These are phyloP conservation scores for Alternaria conjuncta DNA, from an alignment of 2,329 filamentous ascomycete species.

Conservation along the genomic window DNA sequence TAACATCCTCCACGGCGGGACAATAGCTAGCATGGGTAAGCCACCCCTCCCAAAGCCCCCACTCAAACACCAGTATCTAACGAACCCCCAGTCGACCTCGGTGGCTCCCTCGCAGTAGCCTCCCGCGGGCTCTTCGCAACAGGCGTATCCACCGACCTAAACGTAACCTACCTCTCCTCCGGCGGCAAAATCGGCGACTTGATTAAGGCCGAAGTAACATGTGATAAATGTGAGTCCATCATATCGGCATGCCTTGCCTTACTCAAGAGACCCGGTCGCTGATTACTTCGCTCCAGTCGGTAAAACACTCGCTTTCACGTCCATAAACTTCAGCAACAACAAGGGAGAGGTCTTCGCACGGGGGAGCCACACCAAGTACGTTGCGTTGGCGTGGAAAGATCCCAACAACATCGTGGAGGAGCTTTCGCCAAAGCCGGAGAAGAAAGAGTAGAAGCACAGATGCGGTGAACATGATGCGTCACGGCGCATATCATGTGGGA, in stretches of 20 bases:
- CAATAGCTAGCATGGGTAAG: conserved; percentile 72
- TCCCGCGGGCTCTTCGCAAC: conserved; percentile 70
- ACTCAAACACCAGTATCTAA: neutral
- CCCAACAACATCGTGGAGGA: conserved; percentile 67
- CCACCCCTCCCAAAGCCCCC: neutral
- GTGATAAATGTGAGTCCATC: conserved; percentile 64
- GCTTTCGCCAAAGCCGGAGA: conserved; percentile 51
- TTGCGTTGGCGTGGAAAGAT: conserved; percentile 67
- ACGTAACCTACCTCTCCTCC: conserved; percentile 68
- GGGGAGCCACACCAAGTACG: conserved; percentile 72
- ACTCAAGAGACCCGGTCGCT: neutral
- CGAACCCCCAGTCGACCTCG: conserved; percentile 62
- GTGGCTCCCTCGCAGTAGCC: conserved; percentile 70
- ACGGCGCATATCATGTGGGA: neutral
- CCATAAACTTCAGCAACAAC: conserved; percentile 65
- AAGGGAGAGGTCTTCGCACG: conserved; percentile 67
- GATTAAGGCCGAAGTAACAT: conserved; percentile 65
- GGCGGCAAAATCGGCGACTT: conserved; percentile 69
- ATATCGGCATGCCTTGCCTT: neutral
- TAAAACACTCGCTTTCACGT: conserved; percentile 70
- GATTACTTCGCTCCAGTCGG: conserved; percentile 56
- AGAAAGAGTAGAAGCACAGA: conserved; percentile 26
- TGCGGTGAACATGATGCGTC: neutral
- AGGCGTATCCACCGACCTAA: conserved; percentile 71
- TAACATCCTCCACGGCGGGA: conserved; percentile 77